Conservation (phyloP, 2,329 filamentous ascomycete genomes). For the Aspergillus aculeatinus region DNA sequence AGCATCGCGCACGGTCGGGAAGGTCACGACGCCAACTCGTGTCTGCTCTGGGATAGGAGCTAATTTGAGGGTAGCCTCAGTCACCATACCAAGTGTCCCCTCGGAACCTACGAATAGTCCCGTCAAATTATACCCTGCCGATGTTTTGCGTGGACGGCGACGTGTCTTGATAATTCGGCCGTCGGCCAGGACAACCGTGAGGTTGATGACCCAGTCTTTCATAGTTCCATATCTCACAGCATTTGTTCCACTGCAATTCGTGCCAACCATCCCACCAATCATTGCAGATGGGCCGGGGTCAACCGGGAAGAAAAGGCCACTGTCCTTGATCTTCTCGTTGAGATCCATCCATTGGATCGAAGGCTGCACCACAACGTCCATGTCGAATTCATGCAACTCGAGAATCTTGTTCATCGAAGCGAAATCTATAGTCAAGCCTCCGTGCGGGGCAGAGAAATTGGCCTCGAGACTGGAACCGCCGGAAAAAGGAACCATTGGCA, state of each 20-base stretch:
- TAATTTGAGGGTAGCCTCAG: slow-evolving; percentile 68
- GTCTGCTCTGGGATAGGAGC: slow-evolving; percentile 63
- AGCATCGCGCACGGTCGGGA: slow-evolving; percentile 59
- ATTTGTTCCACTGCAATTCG: slow-evolving; percentile 65
- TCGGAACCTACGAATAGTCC: slow-evolving; percentile 69
- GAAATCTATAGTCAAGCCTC: slow-evolving; percentile 88
- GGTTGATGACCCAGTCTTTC: slow-evolving; percentile 72
- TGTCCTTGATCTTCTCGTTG: slow-evolving; percentile 70
- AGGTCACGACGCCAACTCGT: slow-evolving; percentile 64
- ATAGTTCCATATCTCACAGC: slow-evolving; percentile 69
- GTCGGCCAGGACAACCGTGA: slow-evolving; percentile 70
- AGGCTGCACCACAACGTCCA: slow-evolving; percentile 91
- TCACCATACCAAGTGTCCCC: slow-evolving; percentile 69
- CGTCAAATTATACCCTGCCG: slow-evolving; percentile 71
- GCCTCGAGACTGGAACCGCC: slow-evolving; percentile 85
- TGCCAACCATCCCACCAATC: slow-evolving; percentile 63
- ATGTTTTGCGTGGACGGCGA: slow-evolving; percentile 64
- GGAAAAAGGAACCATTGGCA: slow-evolving; percentile 85
- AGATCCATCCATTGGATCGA: slow-evolving; percentile 89
- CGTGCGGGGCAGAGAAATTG: slow-evolving; percentile 83
- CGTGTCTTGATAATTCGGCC: slow-evolving; percentile 68
- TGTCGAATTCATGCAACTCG: slow-evolving; percentile 76
- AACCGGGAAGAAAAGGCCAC: slow-evolving; percentile 84
- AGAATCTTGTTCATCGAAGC: slow-evolving; percentile 81
- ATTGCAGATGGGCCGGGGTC: slow-evolving; percentile 71